Base-by-base conservation (phyloP, 208 protist species). In the Acanthamoeba lenticulata region DNA sequence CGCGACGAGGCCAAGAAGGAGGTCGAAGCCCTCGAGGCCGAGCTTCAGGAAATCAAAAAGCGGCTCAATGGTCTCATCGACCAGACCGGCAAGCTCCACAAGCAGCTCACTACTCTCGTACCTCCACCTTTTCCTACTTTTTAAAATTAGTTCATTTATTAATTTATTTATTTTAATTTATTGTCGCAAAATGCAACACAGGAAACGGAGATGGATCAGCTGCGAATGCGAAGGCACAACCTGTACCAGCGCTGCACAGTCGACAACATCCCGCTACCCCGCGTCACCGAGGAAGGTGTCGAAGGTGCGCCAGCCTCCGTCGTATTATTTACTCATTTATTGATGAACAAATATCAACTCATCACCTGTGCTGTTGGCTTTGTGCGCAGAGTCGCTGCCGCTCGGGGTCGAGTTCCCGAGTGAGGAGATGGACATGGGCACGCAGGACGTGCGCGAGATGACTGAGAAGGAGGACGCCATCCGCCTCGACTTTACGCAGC, bases 1-100 rank as follows among this genome's bases (percentile, higher is more conserved):
- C n/a, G n/a, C n/a, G 89, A 95, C 40, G 93, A 96, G 72, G 69
- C 89, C 19, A 96, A 97, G 49, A 81, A 92, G 21, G 88, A 97
- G 72, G 91, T 98, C 0, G 96, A 97, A 32, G 60, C 90, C 38
- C 85, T 98, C 29, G 96, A 98, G 94, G 24, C n/a, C 55, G 29
- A 81, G 36, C 57, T 55, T 1, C 44, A 57, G 65, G 24, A 38
- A n/a, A 42, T 92, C 86, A 92, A 92, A 32, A 92, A 92, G 57
- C 17, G 7, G 29, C 52, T 77, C 57, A 72, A 92, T 32, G 29
- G 40, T 15, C 40, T 92, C 17, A 92, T 77, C 27, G 52, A 92
- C 24, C 40, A 92, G 44, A n/a, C 44, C n/a, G 62, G 60, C 21
- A 52, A 77, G 57, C 45, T 77, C 29, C 86, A 92, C 34, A 92